Evolutionary conservation across 768 basidiomycete species (phyloP).

Genomic region (Tulasnella sp.): DNA sequence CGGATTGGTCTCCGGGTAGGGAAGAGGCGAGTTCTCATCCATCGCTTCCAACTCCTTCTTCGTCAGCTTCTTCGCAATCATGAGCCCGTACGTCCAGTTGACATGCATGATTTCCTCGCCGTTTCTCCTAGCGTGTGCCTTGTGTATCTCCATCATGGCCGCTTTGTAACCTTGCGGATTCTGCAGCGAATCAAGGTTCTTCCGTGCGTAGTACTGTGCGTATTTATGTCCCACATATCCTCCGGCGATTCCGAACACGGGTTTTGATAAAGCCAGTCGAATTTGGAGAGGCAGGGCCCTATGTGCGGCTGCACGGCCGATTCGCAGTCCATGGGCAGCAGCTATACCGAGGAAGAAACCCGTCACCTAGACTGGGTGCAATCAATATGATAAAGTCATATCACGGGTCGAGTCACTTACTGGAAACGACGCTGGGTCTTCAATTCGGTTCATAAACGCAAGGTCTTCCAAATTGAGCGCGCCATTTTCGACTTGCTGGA

Average conservation of each 20-base stretch:
- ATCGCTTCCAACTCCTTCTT: slow-evolving; percentile 12
- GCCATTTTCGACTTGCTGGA: slow-evolving; percentile 3
- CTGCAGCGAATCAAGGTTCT: slow-evolving; percentile 25
- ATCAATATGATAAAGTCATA: background rate
- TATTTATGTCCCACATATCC: slow-evolving; percentile 16
- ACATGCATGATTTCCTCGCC: slow-evolving; percentile 1
- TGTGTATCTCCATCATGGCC: slow-evolving; percentile 26
- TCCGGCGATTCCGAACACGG: slow-evolving; percentile 21
- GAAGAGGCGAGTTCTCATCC: slow-evolving; percentile 1
- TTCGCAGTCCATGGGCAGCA: background rate
- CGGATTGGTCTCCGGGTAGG: background rate
- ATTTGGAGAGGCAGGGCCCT: background rate
- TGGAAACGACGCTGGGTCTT: background rate
- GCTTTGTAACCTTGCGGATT: slow-evolving; percentile 24
- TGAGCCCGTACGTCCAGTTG: slow-evolving; percentile 4
- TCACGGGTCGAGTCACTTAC: background rate
- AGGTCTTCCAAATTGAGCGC: background rate
- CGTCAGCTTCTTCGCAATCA: slow-evolving; percentile 8
- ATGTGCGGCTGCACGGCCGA: background rate
- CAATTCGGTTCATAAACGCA: background rate
- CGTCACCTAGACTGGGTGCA: background rate
- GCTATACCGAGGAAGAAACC: background rate
- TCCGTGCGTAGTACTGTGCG: slow-evolving; percentile 21
- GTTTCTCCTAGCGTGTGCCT: slow-evolving; percentile 14
- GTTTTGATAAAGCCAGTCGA: background rate